A percentile compares a stretch with the other conserved stretches of the same genome.
Conservation (phyloP, 2,329 filamentous ascomycete species). For the Chaetomiaceae sp. region DNA sequence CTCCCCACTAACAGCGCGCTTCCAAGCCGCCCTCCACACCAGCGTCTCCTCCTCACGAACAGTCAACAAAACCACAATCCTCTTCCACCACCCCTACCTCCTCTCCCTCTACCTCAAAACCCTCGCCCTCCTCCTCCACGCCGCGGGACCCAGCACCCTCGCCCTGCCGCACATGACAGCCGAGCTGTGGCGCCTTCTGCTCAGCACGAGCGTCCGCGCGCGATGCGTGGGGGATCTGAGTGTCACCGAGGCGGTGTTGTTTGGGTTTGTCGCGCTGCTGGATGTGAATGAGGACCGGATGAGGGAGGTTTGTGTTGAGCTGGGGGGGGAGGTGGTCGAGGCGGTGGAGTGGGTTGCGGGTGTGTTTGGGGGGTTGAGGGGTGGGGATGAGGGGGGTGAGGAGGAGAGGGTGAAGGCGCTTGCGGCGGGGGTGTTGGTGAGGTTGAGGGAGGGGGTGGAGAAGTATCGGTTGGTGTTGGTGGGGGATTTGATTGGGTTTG, state of each 20-base stretch:
- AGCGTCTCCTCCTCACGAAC: slow-evolving; percentile 23
- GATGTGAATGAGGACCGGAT: slow-evolving; percentile 75
- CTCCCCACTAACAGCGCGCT: slow-evolving; percentile 77
- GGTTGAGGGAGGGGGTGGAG: slow-evolving; percentile 75
- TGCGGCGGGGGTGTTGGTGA: slow-evolving; percentile 72
- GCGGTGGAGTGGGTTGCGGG: slow-evolving; percentile 78
- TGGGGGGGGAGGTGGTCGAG: slow-evolving; percentile 76
- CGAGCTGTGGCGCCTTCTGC: slow-evolving; percentile 79
- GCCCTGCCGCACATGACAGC: slow-evolving; percentile 74
- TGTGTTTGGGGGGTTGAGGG: slow-evolving; percentile 62
- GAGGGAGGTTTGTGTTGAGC: slow-evolving; percentile 65
- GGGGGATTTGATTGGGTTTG: slow-evolving; percentile 55
- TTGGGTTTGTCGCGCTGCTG: slow-evolving; percentile 73
- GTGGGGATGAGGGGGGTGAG: slow-evolving; percentile 53
- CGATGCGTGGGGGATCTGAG: slow-evolving; percentile 56
- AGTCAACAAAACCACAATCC: slow-evolving; percentile 48
- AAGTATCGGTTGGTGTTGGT: slow-evolving; percentile 73
- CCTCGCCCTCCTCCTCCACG: slow-evolving; percentile 74
- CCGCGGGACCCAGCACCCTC: slow-evolving; percentile 74
- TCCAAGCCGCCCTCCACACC: slow-evolving; percentile 58
- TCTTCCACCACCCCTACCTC: slow-evolving; percentile 70
- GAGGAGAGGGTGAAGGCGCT: slow-evolving; percentile 76
- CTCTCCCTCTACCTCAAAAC: slow-evolving; percentile 82
- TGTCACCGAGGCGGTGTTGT: slow-evolving; percentile 70
- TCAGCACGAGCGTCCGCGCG: slow-evolving; percentile 56